These are phyloP conservation scores for Ballota nigra DNA, from an alignment of 257 asterid species.

Conservation along the genomic window DNA sequence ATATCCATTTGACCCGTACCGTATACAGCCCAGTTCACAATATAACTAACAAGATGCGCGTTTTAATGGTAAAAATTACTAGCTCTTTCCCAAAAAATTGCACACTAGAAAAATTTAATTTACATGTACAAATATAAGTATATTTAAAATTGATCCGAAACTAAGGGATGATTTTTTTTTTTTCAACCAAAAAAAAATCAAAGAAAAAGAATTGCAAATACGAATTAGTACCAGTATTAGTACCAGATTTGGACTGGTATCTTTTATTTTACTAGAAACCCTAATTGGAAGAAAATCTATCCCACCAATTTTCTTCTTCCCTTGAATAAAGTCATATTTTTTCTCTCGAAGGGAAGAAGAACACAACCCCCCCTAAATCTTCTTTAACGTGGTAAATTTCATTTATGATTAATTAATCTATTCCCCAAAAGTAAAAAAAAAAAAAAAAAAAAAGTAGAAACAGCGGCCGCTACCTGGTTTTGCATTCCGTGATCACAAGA, in stretches of 20 bases:
- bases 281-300: not conserved
- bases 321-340: constrained; percentile 3
- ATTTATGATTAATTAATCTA: not conserved
- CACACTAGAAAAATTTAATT: too few species aligned
- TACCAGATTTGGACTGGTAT: not conserved
- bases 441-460: not conserved
- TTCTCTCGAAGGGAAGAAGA: not conserved
- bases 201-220: not conserved
- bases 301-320: constrained; percentile 10
- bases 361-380: constrained; percentile 24
- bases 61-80: too few species aligned
- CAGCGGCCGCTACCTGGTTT: constrained; percentile 33
- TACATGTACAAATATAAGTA: not conserved
- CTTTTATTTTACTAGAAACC: not conserved
- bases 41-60: too few species aligned
- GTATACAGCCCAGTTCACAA: too few species aligned
- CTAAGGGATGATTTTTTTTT: too few species aligned
- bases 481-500: not conserved
- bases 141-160: too few species aligned
- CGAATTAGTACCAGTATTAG: not conserved
- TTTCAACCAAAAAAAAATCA: not conserved
- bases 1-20: too few species aligned
- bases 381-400: constrained; percentile 12
- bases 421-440: not conserved
- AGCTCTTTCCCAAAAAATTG: too few species aligned